These are phyloP conservation scores for Athelia sp. DNA, from an alignment of 1,284 basidiomycete genomes.

Conservation along the genomic window DNA sequence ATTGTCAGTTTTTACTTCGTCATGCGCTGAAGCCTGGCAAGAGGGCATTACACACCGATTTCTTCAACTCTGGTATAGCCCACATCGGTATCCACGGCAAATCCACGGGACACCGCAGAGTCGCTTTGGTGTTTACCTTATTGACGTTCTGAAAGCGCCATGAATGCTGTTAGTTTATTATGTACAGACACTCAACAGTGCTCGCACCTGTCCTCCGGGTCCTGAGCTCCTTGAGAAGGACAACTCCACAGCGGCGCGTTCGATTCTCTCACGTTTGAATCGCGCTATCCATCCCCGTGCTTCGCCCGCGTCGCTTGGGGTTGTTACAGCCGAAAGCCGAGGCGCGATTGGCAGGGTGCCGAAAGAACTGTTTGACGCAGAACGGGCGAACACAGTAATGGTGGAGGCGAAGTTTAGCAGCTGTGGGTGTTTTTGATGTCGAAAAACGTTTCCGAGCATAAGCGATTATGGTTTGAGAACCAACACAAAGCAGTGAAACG, in stretches of 20 bases:
- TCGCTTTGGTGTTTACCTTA: conserved; percentile 77
- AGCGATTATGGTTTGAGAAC: too few relatives aligned
- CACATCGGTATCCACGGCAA: conserved; percentile 66
- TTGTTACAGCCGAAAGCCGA: conserved; percentile 24
- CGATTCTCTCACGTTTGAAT: conserved; percentile 41
- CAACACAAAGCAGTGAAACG: too few relatives aligned
- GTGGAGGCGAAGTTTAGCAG: too few relatives aligned
- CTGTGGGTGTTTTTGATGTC: too few relatives aligned
- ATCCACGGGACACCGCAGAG: conserved; percentile 49
- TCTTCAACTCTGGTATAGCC: conserved; percentile 46
- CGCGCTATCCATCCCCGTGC: conserved; percentile 47
- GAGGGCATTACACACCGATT: conserved; percentile 37
- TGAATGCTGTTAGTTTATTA: not conserved
- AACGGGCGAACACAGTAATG: too few relatives aligned
- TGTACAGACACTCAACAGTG: not conserved
- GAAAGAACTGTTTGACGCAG: too few relatives aligned
- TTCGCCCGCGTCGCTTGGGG: conserved; percentile 32
- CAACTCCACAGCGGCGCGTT: conserved; percentile 48
- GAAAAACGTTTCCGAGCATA: too few relatives aligned
- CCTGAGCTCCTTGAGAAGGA: conserved; percentile 72
- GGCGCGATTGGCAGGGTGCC: conserved; percentile 30
- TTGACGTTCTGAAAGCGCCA: conserved; percentile 63
- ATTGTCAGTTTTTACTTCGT: too few relatives aligned
- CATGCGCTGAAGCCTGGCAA: too few relatives aligned
- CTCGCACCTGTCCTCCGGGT: conserved; percentile 69